Evolutionary conservation across 1,139 yeast species (phyloP).

Genomic region (Geotrichum phurueaensis): DNA sequence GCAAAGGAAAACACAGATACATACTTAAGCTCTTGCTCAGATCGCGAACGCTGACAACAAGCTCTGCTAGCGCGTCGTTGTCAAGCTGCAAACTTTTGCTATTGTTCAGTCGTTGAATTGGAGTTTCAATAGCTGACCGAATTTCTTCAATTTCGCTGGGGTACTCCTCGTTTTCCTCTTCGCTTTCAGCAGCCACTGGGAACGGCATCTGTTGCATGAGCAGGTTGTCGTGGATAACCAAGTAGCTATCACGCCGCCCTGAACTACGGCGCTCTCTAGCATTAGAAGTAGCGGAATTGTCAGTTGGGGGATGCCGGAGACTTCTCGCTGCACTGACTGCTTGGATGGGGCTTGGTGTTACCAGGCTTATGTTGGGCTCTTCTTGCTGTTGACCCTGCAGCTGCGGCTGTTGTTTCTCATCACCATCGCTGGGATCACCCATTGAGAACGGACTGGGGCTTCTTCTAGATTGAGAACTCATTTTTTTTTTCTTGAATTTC

Average conservation of each 20-base stretch:
- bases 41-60: constrained; percentile 40
- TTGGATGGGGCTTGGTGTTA: not conserved
- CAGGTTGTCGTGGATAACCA: not conserved
- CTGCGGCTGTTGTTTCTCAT: not conserved
- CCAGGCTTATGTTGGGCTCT: not conserved
- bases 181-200: not conserved
- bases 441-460: not conserved
- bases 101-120: not conserved
- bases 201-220: not conserved
- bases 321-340: not conserved
- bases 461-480: not conserved
- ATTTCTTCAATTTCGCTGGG: not conserved
- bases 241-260: not conserved
- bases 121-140: not conserved
- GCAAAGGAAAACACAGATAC: constrained; percentile 12
- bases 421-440: not conserved
- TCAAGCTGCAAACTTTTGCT: constrained; percentile 21
- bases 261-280: not conserved
- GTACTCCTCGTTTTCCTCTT: not conserved
- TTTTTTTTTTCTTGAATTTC: not conserved
- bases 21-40: constrained; percentile 36
- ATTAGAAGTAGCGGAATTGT: not conserved
- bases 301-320: not conserved
- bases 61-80: constrained; percentile 38
- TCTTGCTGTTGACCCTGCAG: not conserved